Evolutionary conservation across 1,284 basidiomycete genomes (phyloP), one percentile per base, ranked within the genome.

Genomic region (Austroboletus olivaceoglutinosus): DNA sequence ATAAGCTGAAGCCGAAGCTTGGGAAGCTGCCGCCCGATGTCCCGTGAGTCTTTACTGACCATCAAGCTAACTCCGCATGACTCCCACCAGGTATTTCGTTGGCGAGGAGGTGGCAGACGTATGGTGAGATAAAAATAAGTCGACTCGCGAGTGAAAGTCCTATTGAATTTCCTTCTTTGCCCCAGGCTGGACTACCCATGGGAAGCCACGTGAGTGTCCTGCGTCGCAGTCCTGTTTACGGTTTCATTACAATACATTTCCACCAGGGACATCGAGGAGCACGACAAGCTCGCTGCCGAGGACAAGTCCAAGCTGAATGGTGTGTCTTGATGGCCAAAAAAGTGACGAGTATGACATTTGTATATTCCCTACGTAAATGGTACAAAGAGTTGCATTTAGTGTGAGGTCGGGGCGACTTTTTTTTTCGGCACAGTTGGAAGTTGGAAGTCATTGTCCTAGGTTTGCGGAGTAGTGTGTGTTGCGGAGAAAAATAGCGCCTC

Each of bases 1-100:
- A 97, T 77, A 97, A 97, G 74, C 75, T 84, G 55, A 96, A 96
- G 74, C 75, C 78, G 40, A 98, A 98, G 73, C 69, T 85, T 38
- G 92, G 83, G 23, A 70, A 80, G 39, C 71, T 98, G 41, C 89
- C 92, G 10, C 59, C 71, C 5, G 78, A 80, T 47, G 75, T 82
- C 38, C 80, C 78, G 84, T 93, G 65, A 61, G 83, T 53, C n/a
- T 34, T 13, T 45, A 21, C 21, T 9, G 41, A 21, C 21, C 9
- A 34, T 37, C 21, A 45, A 18, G 19, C 23, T 5, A 6, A n/a
- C 15, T 38, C 47, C 45, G 43, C 60, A 16, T 16, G n/a, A 15
- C 56, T 54, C 41, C 49, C 54, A 54, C 33, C 58, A 89, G 87
- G 48, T 89, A 90, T 67, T 90, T 80, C 57, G 73, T 78, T 37